Conservation (phyloP, 345 rosid genomes). For the Firmiana major region DNA sequence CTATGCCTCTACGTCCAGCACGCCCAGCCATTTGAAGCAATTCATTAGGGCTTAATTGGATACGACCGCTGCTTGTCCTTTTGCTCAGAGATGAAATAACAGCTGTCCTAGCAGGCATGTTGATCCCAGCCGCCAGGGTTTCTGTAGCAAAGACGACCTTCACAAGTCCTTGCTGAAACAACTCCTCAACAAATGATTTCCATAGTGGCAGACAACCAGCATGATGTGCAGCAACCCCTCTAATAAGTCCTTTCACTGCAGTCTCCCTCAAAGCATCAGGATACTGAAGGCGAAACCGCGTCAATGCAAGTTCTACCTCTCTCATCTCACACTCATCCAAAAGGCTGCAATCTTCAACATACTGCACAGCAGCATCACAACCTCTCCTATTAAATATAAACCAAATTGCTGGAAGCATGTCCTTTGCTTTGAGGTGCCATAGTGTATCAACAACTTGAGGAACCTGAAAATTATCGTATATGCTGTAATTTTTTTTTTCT, state of each 20-base stretch:
- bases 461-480: constrained; percentile 45
- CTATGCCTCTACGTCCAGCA: constrained; percentile 96
- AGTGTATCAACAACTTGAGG: constrained; percentile 81
- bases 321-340: constrained; percentile 77
- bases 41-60: constrained; percentile 77
- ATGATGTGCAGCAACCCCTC: constrained; percentile 94
- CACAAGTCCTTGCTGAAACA: constrained; percentile 85
- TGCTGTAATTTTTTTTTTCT: background rate
- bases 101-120: constrained; percentile 97
- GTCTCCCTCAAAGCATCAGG: constrained; percentile 93
- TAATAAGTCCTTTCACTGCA: constrained; percentile 76
- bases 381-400: constrained; percentile 91
- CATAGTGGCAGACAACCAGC: constrained; percentile 97
- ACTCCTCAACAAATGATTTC: constrained; percentile 90
- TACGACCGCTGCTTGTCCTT: constrained; percentile 66
- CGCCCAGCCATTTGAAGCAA: constrained; percentile 98
- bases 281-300: constrained; percentile 68
- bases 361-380: constrained; percentile 92
- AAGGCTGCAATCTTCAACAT: constrained; percentile 68
- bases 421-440: constrained; percentile 63
- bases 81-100: constrained; percentile 80
- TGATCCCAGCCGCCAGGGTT: constrained; percentile 96
- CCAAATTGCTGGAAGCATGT: constrained; percentile 96
- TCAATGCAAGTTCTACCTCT: constrained; percentile 88
- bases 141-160: constrained; percentile 96